Evolutionary conservation across 768 basidiomycete genomes (phyloP).

Genomic region (Neoboletus magnificus): DNA sequence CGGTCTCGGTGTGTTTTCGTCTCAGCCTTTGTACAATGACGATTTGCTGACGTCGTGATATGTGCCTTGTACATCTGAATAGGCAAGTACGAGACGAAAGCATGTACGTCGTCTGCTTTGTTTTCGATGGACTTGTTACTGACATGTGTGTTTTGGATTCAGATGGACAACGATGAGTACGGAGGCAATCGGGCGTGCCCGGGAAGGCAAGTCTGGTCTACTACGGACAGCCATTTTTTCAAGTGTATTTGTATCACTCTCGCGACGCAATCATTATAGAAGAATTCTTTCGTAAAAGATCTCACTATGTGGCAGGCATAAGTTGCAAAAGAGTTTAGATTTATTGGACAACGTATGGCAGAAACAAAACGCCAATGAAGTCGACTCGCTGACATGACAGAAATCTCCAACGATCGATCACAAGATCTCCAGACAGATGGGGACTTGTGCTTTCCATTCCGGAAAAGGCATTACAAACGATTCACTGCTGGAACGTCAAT

Average conservation of each 20-base stretch:
- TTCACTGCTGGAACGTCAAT: not conserved
- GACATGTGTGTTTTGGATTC: not conserved
- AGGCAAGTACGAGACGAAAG: constrained; percentile 40
- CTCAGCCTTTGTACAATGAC: not conserved
- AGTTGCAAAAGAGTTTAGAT: not conserved
- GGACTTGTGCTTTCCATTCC: not conserved
- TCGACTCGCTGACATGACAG: not conserved
- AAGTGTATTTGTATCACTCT: not conserved
- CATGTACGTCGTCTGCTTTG: not conserved
- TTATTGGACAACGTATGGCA: not conserved
- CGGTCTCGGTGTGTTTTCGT: constrained; percentile 25
- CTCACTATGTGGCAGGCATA: not conserved
- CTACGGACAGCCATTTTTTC: not conserved
- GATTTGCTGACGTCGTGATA: not conserved
- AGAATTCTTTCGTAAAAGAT: not conserved
- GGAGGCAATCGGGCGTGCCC: not conserved
- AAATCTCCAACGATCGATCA: not conserved
- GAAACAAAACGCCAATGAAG: not conserved
- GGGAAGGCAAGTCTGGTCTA: not conserved
- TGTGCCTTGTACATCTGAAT: not conserved
- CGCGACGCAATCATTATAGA: not conserved
- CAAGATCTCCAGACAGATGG: not conserved
- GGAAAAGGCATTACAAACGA: too few relatives aligned
- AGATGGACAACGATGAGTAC: not conserved
- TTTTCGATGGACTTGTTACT: not conserved